Evolutionary conservation across 2,329 filamentous ascomycete species (phyloP).

Genomic region (Paracoccidioides lutzii): DNA sequence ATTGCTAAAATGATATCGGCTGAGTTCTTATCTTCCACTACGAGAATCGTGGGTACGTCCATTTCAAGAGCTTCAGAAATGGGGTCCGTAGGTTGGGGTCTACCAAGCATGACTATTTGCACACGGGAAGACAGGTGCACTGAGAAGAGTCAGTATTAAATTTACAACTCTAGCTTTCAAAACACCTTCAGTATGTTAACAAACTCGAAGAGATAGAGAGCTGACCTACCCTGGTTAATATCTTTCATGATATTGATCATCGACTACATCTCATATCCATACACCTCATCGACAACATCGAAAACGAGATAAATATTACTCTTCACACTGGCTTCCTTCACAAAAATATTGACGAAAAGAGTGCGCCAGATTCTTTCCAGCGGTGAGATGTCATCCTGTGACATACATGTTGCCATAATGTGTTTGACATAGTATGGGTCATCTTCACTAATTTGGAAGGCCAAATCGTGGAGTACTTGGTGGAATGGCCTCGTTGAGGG

Average conservation of each 20-base stretch:
- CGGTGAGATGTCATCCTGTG: conserved; percentile 30
- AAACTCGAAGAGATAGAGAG: background rate
- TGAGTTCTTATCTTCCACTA: conserved; percentile 33
- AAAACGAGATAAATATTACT: conserved; percentile 34
- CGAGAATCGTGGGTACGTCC: conserved; percentile 29
- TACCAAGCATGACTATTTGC: conserved; percentile 32
- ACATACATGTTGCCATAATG: conserved; percentile 24
- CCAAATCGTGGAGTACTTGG: conserved; percentile 35
- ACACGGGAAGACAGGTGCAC: conserved; percentile 12
- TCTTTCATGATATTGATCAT: conserved; percentile 27
- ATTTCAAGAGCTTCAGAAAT: conserved; percentile 23
- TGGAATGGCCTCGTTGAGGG: conserved; percentile 35
- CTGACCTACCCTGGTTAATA: conserved; percentile 9
- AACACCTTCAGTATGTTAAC: no score
- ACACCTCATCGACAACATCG: conserved; percentile 38
- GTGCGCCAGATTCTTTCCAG: conserved; percentile 34
- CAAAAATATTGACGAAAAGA: conserved; percentile 30
- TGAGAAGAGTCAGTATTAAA: background rate
- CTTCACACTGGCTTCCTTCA: conserved; percentile 18
- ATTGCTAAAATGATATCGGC: conserved; percentile 32
- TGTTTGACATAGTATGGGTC: conserved; percentile 36
- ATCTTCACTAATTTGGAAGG: conserved; percentile 36
- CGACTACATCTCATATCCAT: conserved; percentile 25
- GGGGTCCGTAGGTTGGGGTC: conserved; percentile 31
- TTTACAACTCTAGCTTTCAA: background rate